Percentiles rank a stretch among this genome's conserved stretches.
Evolutionary conservation across 768 basidiomycete genomes (phyloP).

Genomic region (Artomyces pyxidatus): DNA sequence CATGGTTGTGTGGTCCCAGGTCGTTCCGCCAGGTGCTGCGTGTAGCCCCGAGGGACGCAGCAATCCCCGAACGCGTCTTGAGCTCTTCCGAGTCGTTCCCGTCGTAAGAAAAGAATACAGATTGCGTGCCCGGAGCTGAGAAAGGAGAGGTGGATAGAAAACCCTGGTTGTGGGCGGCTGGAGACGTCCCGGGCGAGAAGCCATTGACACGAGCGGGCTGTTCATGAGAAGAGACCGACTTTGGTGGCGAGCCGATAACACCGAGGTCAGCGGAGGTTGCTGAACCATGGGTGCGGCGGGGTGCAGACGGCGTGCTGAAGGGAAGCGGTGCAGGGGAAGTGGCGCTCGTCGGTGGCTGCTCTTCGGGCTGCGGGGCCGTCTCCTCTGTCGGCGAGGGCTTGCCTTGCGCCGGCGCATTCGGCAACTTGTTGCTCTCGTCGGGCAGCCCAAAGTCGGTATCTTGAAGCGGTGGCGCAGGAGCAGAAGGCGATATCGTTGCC

Average conservation of each 20-base stretch:
- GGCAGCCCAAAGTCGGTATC: conserved; percentile 66
- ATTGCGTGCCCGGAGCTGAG: conserved; percentile 62
- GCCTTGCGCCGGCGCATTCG: conserved; percentile 35
- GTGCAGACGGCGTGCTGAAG: conserved; percentile 38
- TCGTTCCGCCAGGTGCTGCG: conserved; percentile 34
- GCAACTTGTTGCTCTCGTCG: conserved; percentile 48
- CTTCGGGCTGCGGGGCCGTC: conserved; percentile 5
- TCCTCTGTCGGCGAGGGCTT: conserved; percentile 15
- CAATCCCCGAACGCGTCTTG: conserved; percentile 40
- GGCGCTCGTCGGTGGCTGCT: conserved; percentile 2
- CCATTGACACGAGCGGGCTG: conserved; percentile 33
- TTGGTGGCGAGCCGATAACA: conserved; percentile 77
- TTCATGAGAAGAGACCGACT: conserved; percentile 28
- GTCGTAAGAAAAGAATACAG: conserved; percentile 38
- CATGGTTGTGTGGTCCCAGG: conserved; percentile 3
- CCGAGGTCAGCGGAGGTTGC: conserved; percentile 53
- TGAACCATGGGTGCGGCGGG: conserved; percentile 37
- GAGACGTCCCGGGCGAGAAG: conserved; percentile 56
- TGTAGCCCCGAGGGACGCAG: conserved; percentile 58
- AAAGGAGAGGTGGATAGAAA: conserved; percentile 62
- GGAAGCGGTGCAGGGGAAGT: conserved; percentile 43
- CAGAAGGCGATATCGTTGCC: conserved; percentile 65
- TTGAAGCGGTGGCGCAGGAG: conserved; percentile 69
- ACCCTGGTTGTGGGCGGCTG: conserved; percentile 29
- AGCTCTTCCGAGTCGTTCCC: conserved; percentile 26